These are phyloP conservation scores for Eutreptiella sp. DNA, from an alignment of 208 protist genomes.

Conservation along the genomic window DNA sequence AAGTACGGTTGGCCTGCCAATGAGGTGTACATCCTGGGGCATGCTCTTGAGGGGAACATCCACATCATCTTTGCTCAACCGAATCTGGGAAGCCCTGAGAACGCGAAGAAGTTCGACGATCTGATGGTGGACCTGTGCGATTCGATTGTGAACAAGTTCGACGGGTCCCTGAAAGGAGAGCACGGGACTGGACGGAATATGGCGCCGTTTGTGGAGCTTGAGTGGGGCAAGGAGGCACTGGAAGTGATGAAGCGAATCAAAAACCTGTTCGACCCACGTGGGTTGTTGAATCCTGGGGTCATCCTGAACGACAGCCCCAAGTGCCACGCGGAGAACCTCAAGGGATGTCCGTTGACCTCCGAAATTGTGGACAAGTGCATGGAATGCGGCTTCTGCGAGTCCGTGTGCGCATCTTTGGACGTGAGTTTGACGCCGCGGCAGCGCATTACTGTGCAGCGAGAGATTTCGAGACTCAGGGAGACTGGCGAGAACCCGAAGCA, in stretches of 20 bases:
- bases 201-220: conserved; percentile 46
- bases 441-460: conserved; percentile 35
- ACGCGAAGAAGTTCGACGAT: conserved; percentile 28
- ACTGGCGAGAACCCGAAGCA: too few relatives aligned
- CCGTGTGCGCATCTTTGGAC: conserved; percentile 39
- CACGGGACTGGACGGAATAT: conserved; percentile 47
- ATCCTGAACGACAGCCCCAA: conserved; percentile 40
- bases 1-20: conserved; percentile 32
- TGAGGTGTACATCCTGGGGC: conserved; percentile 43
- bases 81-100: too few relatives aligned
- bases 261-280: conserved; percentile 37
- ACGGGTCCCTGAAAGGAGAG: conserved; percentile 44
- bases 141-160: conserved; percentile 33
- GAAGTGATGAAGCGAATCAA: conserved; percentile 44
- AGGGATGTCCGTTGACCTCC: conserved; percentile 34
- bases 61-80: conserved; percentile 44
- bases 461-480: conserved; percentile 27
- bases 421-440: conserved; percentile 43
- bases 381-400: conserved; percentile 49
- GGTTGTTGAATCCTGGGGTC: conserved; percentile 42
- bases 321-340: conserved; percentile 41
- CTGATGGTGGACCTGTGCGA: conserved; percentile 41
- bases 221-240: conserved; percentile 42
- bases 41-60: conserved; percentile 44
- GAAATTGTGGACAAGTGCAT: conserved; percentile 43